Evolutionary conservation across 108 stramenopile species (phyloP), one percentile per base, ranked within the genome.

Genomic region (Nitzschia sp.): DNA sequence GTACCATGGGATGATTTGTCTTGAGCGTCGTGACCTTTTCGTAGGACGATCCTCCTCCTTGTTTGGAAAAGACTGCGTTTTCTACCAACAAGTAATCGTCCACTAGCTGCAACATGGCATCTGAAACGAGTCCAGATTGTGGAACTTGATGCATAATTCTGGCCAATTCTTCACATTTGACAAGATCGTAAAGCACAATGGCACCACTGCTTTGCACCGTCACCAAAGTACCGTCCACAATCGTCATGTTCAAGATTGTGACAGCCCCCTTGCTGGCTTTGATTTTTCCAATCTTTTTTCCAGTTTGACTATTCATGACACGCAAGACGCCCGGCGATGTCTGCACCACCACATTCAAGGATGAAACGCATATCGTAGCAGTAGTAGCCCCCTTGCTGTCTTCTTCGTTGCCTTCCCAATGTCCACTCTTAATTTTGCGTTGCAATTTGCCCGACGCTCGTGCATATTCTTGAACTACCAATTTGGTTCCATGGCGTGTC

Each of bases 371-470:
- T 67, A 71, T 3, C 2, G 9, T 57, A 5, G 27, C 6, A 32
- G 27, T 5, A 3, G 8, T 5, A 2, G 18, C 26, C 24, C 8
- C 13, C 24, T 8, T 9, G 5, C 8, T 32, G 24, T 62, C 60
- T 18, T 62, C 19, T 2, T 5, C 49, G 21, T 51, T 9, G 8
- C 55, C 62, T 19, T 65, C 57, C n/a, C 27, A 53, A 21, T 62
- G 65, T 23, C 77, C 82, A 46, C 61, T 69, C 36, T 83, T 83
- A 28, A 83, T 68, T 46, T 83, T 83, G 28, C 78, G 59, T 13
- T 60, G 27, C 21, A 79, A 57, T 54, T 66, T 70, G 30, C 66
- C 59, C 21, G 66, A 70, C 1, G 66, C 21, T 26, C 55, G 56
- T 46, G 48, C 46, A 59, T 77, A 78, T 67, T 80, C 60, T 29